These are phyloP conservation scores for Echium plantagineum DNA, from an alignment of 257 asterid species.

Conservation along the genomic window DNA sequence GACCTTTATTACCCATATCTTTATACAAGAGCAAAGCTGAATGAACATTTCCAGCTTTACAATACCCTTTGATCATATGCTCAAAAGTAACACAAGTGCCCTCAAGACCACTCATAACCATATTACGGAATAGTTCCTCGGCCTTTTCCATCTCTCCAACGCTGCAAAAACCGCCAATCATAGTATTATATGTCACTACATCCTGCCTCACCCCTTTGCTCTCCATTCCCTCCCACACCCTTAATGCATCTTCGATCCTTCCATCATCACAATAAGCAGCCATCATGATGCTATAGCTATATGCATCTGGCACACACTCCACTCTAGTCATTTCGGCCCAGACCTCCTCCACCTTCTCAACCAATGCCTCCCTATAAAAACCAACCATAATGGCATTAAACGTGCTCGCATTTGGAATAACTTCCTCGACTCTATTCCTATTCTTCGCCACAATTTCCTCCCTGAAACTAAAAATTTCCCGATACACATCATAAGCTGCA, in stretches of 20 bases:
- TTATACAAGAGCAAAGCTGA: slow-evolving; percentile 36
- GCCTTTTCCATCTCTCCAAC: slow-evolving; percentile 51
- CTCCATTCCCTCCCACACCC: slow-evolving; percentile 50
- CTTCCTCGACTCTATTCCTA: slow-evolving; percentile 13
- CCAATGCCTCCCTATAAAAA: slow-evolving; percentile 57
- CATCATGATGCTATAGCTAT: slow-evolving; percentile 53
- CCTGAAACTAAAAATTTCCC: slow-evolving; percentile 29
- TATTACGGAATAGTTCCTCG: slow-evolving; percentile 55
- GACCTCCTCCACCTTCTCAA: slow-evolving; percentile 53
- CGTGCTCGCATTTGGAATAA: slow-evolving; percentile 29
- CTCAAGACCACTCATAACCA: slow-evolving; percentile 49
- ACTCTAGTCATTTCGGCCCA: slow-evolving; percentile 49
- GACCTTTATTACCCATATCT: slow-evolving; percentile 51
- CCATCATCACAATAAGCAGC: slow-evolving; percentile 42
- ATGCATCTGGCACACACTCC: slow-evolving; percentile 43
- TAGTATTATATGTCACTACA: slow-evolving; percentile 47
- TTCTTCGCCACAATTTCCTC: slow-evolving; percentile 7
- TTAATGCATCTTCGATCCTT: slow-evolving; percentile 46
- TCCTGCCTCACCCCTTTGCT: slow-evolving; percentile 37
- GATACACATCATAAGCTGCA: slow-evolving; percentile 52
- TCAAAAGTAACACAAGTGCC: slow-evolving; percentile 50
- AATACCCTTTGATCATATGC: slow-evolving; percentile 64
- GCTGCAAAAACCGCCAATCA: slow-evolving; percentile 55
- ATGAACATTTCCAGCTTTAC: slow-evolving; percentile 37
- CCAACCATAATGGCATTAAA: slow-evolving; percentile 62